A percentile compares a stretch with the other conserved stretches of the same genome.
These are phyloP conservation scores for Parafenestella ontariensis DNA, from an alignment of 2,329 filamentous ascomycete species.

Conservation along the genomic window DNA sequence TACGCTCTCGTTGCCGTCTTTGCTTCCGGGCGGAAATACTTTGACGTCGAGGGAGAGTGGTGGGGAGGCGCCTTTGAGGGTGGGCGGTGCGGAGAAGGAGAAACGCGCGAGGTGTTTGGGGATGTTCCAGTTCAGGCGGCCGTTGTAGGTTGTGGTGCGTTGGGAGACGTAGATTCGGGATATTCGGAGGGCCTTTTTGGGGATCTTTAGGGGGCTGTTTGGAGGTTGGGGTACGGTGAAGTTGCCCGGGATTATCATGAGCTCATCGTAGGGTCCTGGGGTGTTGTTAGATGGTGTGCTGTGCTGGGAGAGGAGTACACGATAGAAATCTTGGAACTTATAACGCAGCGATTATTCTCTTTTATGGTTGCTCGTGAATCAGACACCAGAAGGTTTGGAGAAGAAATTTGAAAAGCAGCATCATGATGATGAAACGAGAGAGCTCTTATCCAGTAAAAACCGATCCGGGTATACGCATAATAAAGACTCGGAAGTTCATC, in stretches of 20 bases:
- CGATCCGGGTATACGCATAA: too few species aligned
- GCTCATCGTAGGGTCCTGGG: constrained; percentile 42
- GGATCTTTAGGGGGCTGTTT: constrained; percentile 21
- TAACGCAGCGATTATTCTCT: too few species aligned
- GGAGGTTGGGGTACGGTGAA: constrained; percentile 33
- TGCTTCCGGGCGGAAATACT: constrained; percentile 33
- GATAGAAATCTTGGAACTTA: too few species aligned
- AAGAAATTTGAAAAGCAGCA: too few species aligned
- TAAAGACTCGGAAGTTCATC: not conserved
- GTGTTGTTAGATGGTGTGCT: too few species aligned
- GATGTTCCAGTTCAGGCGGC: constrained; percentile 46
- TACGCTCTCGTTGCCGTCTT: constrained; percentile 28
- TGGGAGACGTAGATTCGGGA: constrained; percentile 45
- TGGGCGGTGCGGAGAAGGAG: constrained; percentile 35
- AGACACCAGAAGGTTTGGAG: too few species aligned
- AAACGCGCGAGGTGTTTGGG: constrained; percentile 46
- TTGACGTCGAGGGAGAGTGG: constrained; percentile 30
- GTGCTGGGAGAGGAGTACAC: too few species aligned
- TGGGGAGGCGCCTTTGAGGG: constrained; percentile 16
- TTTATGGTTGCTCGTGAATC: too few species aligned
- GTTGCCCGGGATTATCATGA: constrained; percentile 40
- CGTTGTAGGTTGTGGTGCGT: constrained; percentile 42
- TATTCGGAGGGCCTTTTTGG: constrained; percentile 38
- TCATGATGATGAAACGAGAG: too few species aligned
- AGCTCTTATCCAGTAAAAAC: too few species aligned